phyloP scores from a whole-genome alignment of 495 filamentous ascomycete genomes.

The Mytilinidion resinicola region DNA sequence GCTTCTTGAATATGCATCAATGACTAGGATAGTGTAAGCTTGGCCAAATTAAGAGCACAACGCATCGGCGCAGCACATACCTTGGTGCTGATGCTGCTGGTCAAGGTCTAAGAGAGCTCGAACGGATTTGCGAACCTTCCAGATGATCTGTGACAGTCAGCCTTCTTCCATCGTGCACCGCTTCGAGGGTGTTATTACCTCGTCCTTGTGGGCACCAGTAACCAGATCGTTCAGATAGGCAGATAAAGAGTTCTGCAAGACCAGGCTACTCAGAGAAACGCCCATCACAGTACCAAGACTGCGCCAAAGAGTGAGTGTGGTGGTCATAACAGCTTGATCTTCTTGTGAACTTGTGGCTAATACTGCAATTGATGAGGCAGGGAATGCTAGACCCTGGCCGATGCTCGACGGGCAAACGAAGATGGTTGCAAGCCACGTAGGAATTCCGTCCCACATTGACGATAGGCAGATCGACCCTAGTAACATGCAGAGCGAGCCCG shows the following conservation, averaged over 20 bases:
- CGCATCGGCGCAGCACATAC: conserved; percentile 26
- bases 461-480: conserved; percentile 49
- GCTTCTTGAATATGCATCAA: conserved; percentile 26
- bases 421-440: conserved; percentile 53
- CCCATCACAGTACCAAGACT: conserved; percentile 66
- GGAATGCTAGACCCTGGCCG: conserved; percentile 60
- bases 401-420: conserved; percentile 55
- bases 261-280: conserved; percentile 61
- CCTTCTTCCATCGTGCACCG: background rate
- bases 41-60: background rate
- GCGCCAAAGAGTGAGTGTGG: conserved; percentile 61
- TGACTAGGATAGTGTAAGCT: conserved; percentile 17
- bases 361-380: conserved; percentile 58
- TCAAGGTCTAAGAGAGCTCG: conserved; percentile 45
- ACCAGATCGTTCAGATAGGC: conserved; percentile 54
- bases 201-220: conserved; percentile 46
- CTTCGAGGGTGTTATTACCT: conserved; percentile 25
- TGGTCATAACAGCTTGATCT: conserved; percentile 72
- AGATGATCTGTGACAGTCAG: conserved; percentile 31
- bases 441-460: conserved; percentile 49
- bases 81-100: conserved; percentile 46
- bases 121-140: conserved; percentile 50
- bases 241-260: conserved; percentile 66
- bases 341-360: conserved; percentile 60
- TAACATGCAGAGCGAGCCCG: conserved; percentile 51